phyloP scores from a whole-genome alignment of 306 rosid species.

The Cucumis melo region DNA sequence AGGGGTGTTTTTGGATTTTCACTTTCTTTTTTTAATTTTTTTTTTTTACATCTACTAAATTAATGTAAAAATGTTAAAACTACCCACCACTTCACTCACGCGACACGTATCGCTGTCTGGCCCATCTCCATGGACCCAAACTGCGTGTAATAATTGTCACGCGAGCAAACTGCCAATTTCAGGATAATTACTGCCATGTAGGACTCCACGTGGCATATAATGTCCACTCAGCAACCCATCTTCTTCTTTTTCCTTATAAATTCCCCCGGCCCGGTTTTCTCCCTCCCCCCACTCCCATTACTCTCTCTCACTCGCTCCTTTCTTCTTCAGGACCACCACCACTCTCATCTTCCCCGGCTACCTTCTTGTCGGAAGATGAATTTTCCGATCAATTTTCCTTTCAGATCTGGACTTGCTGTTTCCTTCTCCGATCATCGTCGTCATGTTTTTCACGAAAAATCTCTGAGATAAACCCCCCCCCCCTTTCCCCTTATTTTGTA shows the following conservation, averaged over 20 bases:
- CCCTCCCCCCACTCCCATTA: not conserved
- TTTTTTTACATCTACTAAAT: not conserved
- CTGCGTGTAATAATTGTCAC: conserved; percentile 15
- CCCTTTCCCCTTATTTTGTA: not conserved
- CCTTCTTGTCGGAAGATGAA: conserved; percentile 51
- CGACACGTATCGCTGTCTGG: conserved; percentile 23
- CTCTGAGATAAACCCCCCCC: conserved; percentile 12
- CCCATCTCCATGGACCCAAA: not conserved
- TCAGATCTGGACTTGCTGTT: conserved; percentile 20
- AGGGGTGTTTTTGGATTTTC: conserved; percentile 9
- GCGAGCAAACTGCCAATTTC: conserved; percentile 12
- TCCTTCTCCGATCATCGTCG: conserved; percentile 65
- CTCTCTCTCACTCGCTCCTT: not conserved
- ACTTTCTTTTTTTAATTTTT: not conserved
- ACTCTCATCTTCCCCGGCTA: conserved; percentile 16
- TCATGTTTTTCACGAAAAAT: conserved; percentile 59
- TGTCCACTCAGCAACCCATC: conserved; percentile 31
- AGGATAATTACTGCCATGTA: conserved; percentile 20
- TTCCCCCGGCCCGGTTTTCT: conserved; percentile 3
- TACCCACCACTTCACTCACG: not conserved
- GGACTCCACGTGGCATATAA: conserved; percentile 16
- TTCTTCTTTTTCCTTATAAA: conserved; percentile 18
- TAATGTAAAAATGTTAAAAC: too few species aligned
- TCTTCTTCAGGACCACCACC: not conserved
- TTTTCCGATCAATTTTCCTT: conserved; percentile 27